Percentiles rank a stretch among this genome's conserved stretches.
Evolutionary conservation across 805 yeast genomes (phyloP).

Genomic region (Lipomyces lipofer): DNA sequence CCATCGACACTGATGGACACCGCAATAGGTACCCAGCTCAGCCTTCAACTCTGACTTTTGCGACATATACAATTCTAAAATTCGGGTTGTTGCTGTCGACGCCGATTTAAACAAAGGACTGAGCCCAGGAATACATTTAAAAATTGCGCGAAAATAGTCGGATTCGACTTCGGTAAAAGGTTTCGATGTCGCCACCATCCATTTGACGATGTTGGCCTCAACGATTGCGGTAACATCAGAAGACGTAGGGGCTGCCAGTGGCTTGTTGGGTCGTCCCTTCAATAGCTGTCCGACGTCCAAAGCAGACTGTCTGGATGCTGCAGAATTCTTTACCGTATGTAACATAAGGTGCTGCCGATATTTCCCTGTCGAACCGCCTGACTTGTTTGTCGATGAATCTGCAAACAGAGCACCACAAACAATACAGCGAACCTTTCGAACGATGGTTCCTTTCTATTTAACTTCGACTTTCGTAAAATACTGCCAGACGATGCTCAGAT

Average conservation of each 20-base stretch:
- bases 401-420: conserved; percentile 4
- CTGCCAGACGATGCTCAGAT: not conserved
- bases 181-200: not conserved
- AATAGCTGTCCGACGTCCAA: conserved; percentile 1
- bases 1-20: too few species aligned
- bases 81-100: not conserved
- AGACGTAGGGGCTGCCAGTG: not conserved
- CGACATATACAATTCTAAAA: not conserved
- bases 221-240: conserved; percentile 1
- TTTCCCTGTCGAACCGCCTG: not conserved
- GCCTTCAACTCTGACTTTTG: not conserved
- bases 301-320: not conserved
- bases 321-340: not conserved
- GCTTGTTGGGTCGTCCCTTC: not conserved
- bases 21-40: not conserved
- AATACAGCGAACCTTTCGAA: not conserved
- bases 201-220: not conserved
- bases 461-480: conserved; percentile 3
- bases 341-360: not conserved
- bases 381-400: not conserved
- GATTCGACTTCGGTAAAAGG: not conserved
- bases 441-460: not conserved
- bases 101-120: not conserved
- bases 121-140: not conserved
- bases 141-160: conserved; percentile 2